Evolutionary conservation across 139 green algal species (phyloP).

Genomic region (Dunaliella sp.): DNA sequence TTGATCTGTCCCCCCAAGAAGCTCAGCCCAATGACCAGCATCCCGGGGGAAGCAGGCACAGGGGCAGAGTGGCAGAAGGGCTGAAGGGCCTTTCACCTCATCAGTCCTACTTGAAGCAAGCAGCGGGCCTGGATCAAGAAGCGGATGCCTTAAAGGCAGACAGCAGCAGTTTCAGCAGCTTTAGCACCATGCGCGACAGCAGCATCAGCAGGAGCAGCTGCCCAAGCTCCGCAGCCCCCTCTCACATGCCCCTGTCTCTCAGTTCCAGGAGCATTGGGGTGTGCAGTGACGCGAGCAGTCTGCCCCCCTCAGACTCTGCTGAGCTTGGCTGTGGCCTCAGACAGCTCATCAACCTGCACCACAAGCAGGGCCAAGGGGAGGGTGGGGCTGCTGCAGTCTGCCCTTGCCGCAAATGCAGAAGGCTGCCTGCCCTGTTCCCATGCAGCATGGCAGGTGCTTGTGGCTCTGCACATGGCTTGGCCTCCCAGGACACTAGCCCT

Average conservation of each 20-base stretch:
- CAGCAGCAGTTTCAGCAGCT: neutral
- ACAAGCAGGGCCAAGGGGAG: neutral
- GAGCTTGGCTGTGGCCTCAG: neutral
- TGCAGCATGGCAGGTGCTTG: too few relatives aligned
- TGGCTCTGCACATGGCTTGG: too few relatives aligned
- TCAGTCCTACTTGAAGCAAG: neutral
- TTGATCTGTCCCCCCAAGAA: neutral
- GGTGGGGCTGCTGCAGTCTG: too few relatives aligned
- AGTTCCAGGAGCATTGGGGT: too few relatives aligned
- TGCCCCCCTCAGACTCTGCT: neutral
- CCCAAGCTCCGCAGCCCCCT: too few relatives aligned
- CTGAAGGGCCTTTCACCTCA: neutral
- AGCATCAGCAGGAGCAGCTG: neutral
- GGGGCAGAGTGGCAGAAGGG: neutral
- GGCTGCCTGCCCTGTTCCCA: too few relatives aligned
- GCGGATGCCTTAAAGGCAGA: neutral
- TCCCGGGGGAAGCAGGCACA: neutral
- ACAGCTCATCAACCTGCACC: neutral
- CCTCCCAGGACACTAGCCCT: too few relatives aligned
- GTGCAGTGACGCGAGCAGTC: neutral
- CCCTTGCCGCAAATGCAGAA: neutral
- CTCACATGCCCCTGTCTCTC: too few relatives aligned
- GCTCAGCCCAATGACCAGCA: neutral
- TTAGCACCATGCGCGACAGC: neutral
- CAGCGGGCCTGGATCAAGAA: neutral